Base-by-base conservation (phyloP, 2,329 filamentous ascomycete species). In the Alternaria longipes region DNA sequence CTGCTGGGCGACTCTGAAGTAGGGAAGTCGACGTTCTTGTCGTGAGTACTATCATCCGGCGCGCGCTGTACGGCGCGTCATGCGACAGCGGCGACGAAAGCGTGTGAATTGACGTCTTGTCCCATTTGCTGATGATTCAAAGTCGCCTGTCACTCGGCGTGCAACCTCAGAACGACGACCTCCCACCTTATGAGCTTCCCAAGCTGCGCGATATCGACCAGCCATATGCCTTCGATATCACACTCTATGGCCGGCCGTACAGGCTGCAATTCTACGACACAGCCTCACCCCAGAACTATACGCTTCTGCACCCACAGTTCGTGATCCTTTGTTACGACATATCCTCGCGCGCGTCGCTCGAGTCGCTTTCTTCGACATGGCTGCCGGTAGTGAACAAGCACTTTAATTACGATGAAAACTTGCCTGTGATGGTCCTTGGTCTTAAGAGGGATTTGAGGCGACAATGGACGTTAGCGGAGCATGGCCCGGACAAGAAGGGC, bases 11-110 rank as follows among this genome's bases (percentile, higher is more conserved):
- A 89, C 60, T 71, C 82, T 38, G 85, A 84, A 52, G 86, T 87
- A 46, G 87, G 87, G 59, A 89, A 89, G 76, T 86, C 87, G 52
- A 87, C 85, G 9, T 89, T 89, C 64, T 76, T 89, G 63, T 86
- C 86, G 85, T 88, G 80, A 74, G 85, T 84, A 54, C 24, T 63
- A 66, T 50, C 24, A 24, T 44, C 14, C 12, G 5, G 16, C 32
- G 30, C 32, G 52, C 32, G 30, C 46, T 9, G 16, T 18, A 34
- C 16, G 20, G 18, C 24, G 30, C 9, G 24, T 8, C 24, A 7
- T 26, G 24, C 28, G 28, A 30, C 5, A 5, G 28, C 4, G 18
- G 30, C 18, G 14, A 38, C 20, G 16, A 20, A 18, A 24, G 16
- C n/a, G 9, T 26, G 30, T 38, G 20, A 5, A 50, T 50, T 34